phyloP scores from a whole-genome alignment of 2,329 filamentous ascomycete species.

The Fusarium falciforme region DNA sequence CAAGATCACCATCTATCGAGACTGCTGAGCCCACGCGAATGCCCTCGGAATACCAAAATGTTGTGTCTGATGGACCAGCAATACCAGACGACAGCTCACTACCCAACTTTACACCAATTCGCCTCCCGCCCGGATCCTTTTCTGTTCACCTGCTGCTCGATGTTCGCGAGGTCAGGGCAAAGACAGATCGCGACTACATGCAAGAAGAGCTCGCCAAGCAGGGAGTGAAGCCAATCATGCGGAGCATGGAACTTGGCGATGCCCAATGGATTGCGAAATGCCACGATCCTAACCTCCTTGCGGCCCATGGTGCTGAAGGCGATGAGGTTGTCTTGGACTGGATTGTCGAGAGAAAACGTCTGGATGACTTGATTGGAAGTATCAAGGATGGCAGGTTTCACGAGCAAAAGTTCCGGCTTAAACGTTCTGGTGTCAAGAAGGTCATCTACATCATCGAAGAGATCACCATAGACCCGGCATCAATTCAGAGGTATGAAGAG shows the following conservation, averaged over 20 bases:
- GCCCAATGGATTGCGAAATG: slow-evolving; percentile 83
- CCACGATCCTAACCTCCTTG: slow-evolving; percentile 67
- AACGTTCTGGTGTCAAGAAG: slow-evolving; percentile 77
- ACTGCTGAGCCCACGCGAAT: slow-evolving; percentile 11
- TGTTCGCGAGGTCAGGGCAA: slow-evolving; percentile 78
- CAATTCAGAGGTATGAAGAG: slow-evolving; percentile 70
- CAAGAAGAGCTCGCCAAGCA: slow-evolving; percentile 76
- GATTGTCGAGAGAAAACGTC: slow-evolving; percentile 83
- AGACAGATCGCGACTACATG: slow-evolving; percentile 81
- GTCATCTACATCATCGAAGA: slow-evolving; percentile 85
- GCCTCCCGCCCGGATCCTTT: slow-evolving; percentile 73
- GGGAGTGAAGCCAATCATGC: slow-evolving; percentile 73
- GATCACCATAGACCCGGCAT: slow-evolving; percentile 68
- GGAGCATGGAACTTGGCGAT: slow-evolving; percentile 78
- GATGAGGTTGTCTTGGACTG: slow-evolving; percentile 81
- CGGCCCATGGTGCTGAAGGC: slow-evolving; percentile 68
- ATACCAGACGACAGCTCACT: slow-evolving; percentile 48
- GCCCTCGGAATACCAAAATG: slow-evolving; percentile 48
- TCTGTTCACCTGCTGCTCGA: slow-evolving; percentile 80
- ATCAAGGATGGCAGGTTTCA: slow-evolving; percentile 87
- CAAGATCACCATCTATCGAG: slow-evolving; percentile 34
- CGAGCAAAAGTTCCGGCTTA: slow-evolving; percentile 85
- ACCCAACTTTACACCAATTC: slow-evolving; percentile 68
- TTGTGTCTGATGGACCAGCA: slow-evolving; percentile 54
- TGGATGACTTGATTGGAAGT: slow-evolving; percentile 82